Base-by-base conservation (phyloP, 148 eudicot species). In the Spergularia marina region DNA sequence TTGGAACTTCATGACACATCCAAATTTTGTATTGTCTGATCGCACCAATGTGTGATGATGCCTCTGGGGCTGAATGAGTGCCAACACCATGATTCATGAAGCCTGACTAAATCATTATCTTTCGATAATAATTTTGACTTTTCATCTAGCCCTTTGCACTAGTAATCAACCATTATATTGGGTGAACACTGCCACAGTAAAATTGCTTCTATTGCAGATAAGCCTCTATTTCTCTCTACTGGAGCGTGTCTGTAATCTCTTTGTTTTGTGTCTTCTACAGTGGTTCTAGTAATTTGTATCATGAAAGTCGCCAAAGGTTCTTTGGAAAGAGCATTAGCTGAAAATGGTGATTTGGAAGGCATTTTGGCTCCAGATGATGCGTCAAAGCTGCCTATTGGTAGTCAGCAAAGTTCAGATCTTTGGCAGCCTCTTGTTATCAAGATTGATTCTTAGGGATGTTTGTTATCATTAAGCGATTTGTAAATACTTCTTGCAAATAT, bases 251-350 rank as follows among this genome's bases (percentile, higher is more conserved):
- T 10, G 52, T 54, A 51, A 18, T 25, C 34, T 65, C 14, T 30
- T 56, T 62, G 4, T 55, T 70, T 34, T 57, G 65, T 61, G 12
- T 65, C 65, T 64, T 49, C 17, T 73, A 68, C 92, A 93, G 98
- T 81, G 85, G 65, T 83, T 60, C 64, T 93, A 51, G 81, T 91
- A 62, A 53, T 85, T 78, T 83, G 82, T 57, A 87, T 93, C 41
- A 91, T 82, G 16, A 89, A 79, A 86, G 90, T 93, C 41, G 93
- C 97, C 23, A 92, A 87, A 82, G 87, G 89, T 71, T 91, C 97
- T 61, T 80, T 92, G 72, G 97, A 90, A 55, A 90, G 87, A 84
- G 95, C 95, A 68, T 74, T 92, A 71, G 90, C 90, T 52, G 95
- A 90, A 84, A 84, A 84, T 77, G 85, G 40, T 51, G 87, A 90